A percentile compares a stretch with the other conserved stretches of the same genome.
Conservation (phyloP, 1,284 basidiomycete genomes). For the Puccinia novopanici region DNA sequence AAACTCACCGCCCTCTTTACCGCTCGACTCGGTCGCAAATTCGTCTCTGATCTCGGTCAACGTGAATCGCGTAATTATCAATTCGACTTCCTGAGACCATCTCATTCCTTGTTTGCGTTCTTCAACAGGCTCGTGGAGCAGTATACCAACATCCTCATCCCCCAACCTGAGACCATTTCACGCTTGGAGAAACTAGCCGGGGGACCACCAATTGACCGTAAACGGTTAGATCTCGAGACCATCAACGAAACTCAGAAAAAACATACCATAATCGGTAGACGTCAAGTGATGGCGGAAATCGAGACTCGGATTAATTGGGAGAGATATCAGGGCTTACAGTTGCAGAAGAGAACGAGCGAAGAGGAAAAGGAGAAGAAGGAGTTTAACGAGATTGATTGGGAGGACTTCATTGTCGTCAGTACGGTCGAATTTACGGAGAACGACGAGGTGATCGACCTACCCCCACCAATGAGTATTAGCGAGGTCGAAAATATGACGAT, state of each 20-base stretch:
- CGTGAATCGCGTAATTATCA: slow-evolving; percentile 93
- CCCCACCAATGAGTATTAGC: slow-evolving; percentile 88
- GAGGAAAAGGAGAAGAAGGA: slow-evolving; percentile 83
- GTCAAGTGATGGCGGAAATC: slow-evolving; percentile 78
- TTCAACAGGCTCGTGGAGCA: slow-evolving; percentile 97
- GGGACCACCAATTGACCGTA: slow-evolving; percentile 33
- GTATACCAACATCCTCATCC: slow-evolving; percentile 86
- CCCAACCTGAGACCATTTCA: slow-evolving; percentile 73
- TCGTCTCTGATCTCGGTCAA: slow-evolving; percentile 80
- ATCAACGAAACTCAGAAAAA: slow-evolving; percentile 60
- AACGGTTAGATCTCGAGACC: slow-evolving; percentile 62
- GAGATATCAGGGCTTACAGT: slow-evolving; percentile 75
- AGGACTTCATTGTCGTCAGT: slow-evolving; percentile 97
- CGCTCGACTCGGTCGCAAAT: slow-evolving; percentile 82
- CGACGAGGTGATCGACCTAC: slow-evolving; percentile 82
- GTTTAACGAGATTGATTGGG: slow-evolving; percentile 98
- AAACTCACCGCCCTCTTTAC: slow-evolving; percentile 89
- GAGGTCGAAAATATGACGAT: slow-evolving; percentile 95
- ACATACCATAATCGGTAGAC: slow-evolving; percentile 63
- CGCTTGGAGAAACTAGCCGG: slow-evolving; percentile 63
- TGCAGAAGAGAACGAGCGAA: slow-evolving; percentile 82
- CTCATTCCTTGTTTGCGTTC: slow-evolving; percentile 90
- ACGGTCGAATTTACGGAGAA: slow-evolving; percentile 96
- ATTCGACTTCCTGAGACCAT: slow-evolving; percentile 94
- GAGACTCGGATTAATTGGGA: slow-evolving; percentile 85